Evolutionary conservation across 164 flowering plant species (phyloP).

Genomic region (Magnolia kwangsiensis): DNA sequence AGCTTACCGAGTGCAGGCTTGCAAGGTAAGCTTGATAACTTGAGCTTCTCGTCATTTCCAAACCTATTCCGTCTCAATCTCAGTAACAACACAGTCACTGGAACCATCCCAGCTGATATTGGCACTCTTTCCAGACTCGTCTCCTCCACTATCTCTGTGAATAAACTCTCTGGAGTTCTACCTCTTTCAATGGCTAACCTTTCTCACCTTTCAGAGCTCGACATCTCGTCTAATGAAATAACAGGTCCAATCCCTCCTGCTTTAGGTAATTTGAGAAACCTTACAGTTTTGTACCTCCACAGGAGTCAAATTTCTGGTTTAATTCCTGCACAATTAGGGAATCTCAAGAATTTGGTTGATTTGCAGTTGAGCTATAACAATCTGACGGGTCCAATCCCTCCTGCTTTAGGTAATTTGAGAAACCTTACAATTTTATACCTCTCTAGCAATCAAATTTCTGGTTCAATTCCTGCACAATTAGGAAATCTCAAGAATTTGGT

Average conservation of each 20-base stretch:
- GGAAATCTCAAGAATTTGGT: too few species aligned
- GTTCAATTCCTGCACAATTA: too few species aligned
- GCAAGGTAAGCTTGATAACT: neutral
- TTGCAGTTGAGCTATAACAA: too few species aligned
- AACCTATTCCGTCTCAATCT: conserved; percentile 7
- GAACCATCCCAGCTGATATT: neutral
- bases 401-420: too few species aligned
- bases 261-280: too few species aligned
- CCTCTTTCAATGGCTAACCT: neutral
- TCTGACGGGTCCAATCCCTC: too few species aligned
- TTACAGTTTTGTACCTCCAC: neutral
- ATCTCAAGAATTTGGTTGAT: too few species aligned
- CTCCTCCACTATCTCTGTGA: neutral
- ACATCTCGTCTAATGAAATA: neutral
- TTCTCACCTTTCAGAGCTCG: neutral
- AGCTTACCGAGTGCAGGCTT: neutral
- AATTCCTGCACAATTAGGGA: too few species aligned
- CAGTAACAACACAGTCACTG: neutral
- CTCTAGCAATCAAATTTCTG: too few species aligned
- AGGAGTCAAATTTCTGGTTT: too few species aligned
- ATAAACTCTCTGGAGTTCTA: neutral
- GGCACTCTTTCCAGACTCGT: neutral
- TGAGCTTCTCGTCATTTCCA: conserved; percentile 3
- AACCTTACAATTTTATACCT: too few species aligned
- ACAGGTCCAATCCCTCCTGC: too few species aligned